Percentiles rank a stretch among this genome's conserved stretches.
Evolutionary conservation across 2,329 filamentous ascomycete species (phyloP).

Genomic region (Diaporthe longicolla): DNA sequence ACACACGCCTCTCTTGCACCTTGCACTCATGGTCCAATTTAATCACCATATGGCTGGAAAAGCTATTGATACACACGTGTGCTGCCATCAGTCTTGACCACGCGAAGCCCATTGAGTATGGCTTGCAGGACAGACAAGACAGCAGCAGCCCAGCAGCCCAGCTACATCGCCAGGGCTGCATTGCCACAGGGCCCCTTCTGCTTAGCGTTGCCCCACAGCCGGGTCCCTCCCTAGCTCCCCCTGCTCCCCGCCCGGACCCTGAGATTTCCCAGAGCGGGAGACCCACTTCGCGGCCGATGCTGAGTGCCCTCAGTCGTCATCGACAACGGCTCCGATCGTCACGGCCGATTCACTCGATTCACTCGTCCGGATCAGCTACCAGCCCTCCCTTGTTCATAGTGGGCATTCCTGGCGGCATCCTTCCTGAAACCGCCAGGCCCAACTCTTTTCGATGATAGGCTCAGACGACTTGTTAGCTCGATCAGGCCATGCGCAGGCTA

Average conservation of each 20-base stretch:
- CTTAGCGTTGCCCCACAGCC: not conserved
- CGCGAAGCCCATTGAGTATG: not conserved
- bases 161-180: slow-evolving; percentile 15
- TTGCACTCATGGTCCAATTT: no score
- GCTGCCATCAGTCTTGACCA: no score
- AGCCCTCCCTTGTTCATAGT: not conserved
- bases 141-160: not conserved
- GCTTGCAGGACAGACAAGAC: not conserved
- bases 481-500: slow-evolving; percentile 33
- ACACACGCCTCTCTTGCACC: not conserved
- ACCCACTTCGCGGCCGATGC: slow-evolving; percentile 27
- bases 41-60: no score
- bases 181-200: slow-evolving; percentile 2
- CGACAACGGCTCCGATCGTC: slow-evolving; percentile 32
- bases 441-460: not conserved
- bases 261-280: not conserved
- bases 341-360: slow-evolving; percentile 30
- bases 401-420: not conserved
- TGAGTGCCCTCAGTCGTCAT: slow-evolving; percentile 8
- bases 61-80: not conserved
- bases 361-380: slow-evolving; percentile 11
- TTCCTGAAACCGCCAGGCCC: slow-evolving; percentile 6
- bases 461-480: slow-evolving; percentile 40
- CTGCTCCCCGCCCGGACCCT: slow-evolving; percentile 27
- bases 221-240: not conserved